Base-by-base conservation (phyloP, 352 stramenopile genomes). In the Phytophthora pluvialis region DNA sequence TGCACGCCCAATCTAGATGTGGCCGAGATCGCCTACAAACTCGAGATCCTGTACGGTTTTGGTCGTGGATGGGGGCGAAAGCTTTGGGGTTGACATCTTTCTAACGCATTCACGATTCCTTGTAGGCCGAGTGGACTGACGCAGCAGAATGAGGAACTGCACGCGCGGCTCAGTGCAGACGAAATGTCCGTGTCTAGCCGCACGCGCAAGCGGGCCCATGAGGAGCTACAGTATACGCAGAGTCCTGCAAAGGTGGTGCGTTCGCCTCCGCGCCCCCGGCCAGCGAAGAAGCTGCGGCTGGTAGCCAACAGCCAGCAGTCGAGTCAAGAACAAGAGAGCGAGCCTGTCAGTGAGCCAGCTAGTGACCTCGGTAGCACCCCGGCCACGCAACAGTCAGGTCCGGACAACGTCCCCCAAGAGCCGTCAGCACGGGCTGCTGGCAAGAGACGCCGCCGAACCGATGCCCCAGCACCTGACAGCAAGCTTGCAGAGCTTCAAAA, bases 21-120 rank as follows among this genome's bases (percentile, higher is more conserved):
- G n/a, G 13, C n/a, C 0, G 51, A 75, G 1, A 60, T 72, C 9
- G 63, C 72, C 3, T 91, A 87, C 59, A 76, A 64, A 43, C 79
- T 90, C 29, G 78, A 91, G 52, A 52, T 93, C 9, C 47, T 91
- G 82, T 91, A 71, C 48, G 21, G 83, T 81, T 18, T 15, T 35
- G 0, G 48, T 13, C 1, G 32, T 33, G 26, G 15, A 25, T 42
- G 13, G 46, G 7, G 2, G 18, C 31, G 7, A 35, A 1, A 35
- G 1, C 31, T 35, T 35, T 35, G 31, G 31, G 31, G 31, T 7
- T 35, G 7, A 35, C 6, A 35, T 35, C 6, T 35, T 35, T 32
- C 42, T 73, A 45, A 70, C 15, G 12, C 11, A 5, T 39, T 55
- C 2, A 9, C 50, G 13, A 21, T 21, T 1, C 15, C 13, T 28